Conservation (phyloP, 192 early-diverging fungal species). For the Chytriomyces confervae region DNA sequence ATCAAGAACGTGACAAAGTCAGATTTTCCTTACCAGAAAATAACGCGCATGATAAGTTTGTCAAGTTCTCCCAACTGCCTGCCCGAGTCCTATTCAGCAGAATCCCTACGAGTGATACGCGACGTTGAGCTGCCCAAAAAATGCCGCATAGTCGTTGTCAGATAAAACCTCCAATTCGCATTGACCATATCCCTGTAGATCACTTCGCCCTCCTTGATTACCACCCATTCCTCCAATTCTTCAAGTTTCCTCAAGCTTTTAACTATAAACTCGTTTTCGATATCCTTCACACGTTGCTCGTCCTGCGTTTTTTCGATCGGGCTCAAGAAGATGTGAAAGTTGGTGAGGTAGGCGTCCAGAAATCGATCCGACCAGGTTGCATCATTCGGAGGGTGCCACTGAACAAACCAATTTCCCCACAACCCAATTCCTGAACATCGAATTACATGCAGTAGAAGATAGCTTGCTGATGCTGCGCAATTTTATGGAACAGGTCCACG, state of each 20-base stretch:
- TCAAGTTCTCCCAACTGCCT: constrained; percentile 34
- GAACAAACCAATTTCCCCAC: constrained; percentile 46
- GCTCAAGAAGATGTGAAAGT: constrained; percentile 41
- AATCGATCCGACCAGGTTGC: constrained; percentile 27
- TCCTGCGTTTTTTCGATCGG: constrained; percentile 48
- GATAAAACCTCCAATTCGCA: constrained; percentile 22
- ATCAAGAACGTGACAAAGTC: neutral
- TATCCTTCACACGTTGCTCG: constrained; percentile 28
- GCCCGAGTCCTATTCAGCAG: constrained; percentile 29
- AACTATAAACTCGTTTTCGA: constrained; percentile 2
- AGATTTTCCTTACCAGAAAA: constrained; percentile 22
- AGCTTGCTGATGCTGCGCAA: constrained; percentile 10
- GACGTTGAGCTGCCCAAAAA: constrained; percentile 43
- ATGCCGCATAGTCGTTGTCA: constrained; percentile 41
- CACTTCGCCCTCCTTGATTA: constrained; percentile 43
- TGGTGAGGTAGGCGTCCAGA: constrained; percentile 41
- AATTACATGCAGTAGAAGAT: constrained; percentile 40
- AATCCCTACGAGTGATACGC: too few relatives aligned
- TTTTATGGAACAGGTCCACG: constrained; percentile 20
- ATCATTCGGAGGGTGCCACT: constrained; percentile 38
- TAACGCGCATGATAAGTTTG: constrained; percentile 22
- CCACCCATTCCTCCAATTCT: constrained; percentile 45
- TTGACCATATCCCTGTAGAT: constrained; percentile 10
- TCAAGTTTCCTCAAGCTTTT: constrained; percentile 38
- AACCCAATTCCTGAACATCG: constrained; percentile 37